Evolutionary conservation across 2,329 filamentous ascomycete genomes (phyloP).

Genomic region (Colletotrichum cordylinicola): DNA sequence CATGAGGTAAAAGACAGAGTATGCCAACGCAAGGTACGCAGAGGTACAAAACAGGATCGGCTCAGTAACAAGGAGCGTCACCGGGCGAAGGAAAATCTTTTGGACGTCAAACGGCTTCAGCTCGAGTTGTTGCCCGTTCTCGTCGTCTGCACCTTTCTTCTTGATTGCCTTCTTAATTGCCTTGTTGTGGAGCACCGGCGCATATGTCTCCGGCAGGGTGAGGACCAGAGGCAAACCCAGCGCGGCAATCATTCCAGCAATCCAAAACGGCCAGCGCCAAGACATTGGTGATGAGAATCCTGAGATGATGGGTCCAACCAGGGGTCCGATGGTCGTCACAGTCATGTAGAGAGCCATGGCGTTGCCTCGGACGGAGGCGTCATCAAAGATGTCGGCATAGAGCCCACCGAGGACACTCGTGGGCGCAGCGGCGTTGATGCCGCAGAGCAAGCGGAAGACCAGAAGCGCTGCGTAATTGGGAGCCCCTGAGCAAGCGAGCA

Average conservation of each 20-base stretch:
- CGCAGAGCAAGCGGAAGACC: constrained; percentile 42
- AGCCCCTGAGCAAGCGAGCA: constrained; percentile 41
- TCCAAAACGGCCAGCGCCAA: constrained; percentile 47
- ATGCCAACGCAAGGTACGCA: constrained; percentile 54
- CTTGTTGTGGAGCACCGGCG: constrained; percentile 54
- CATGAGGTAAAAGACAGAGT: constrained; percentile 57
- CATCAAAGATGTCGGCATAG: constrained; percentile 37
- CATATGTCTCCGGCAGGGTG: constrained; percentile 51
- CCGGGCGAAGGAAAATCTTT: constrained; percentile 55
- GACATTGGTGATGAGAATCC: constrained; percentile 53
- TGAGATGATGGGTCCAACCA: constrained; percentile 57
- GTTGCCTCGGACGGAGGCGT: constrained; percentile 34
- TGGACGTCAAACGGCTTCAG: constrained; percentile 42
- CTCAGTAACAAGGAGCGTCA: constrained; percentile 51
- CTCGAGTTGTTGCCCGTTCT: constrained; percentile 36
- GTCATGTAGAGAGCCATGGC: constrained; percentile 40
- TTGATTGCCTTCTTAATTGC: constrained; percentile 53
- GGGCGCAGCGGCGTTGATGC: constrained; percentile 37
- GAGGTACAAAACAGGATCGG: constrained; percentile 56
- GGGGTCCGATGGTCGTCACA: constrained; percentile 37
- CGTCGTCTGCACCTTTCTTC: constrained; percentile 47
- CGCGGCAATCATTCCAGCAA: constrained; percentile 35
- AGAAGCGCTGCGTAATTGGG: constrained; percentile 49
- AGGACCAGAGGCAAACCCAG: constrained; percentile 37
- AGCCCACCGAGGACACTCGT: constrained; percentile 38